Base-by-base conservation (phyloP, 192 early-diverging fungal genomes). In the Backusella psychrophila region DNA sequence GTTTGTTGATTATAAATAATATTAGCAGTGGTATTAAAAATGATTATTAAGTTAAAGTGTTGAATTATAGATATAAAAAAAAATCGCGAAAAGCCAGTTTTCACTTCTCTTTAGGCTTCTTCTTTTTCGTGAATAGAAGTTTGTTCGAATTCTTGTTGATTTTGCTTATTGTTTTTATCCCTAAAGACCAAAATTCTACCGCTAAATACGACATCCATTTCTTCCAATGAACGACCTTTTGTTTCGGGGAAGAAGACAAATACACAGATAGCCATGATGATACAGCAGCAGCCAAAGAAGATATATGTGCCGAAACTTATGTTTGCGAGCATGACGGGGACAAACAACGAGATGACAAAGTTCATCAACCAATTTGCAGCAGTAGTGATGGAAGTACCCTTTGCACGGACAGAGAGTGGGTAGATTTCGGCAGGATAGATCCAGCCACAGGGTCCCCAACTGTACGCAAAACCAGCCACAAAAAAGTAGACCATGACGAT, bases 391-490 rank as follows among this genome's bases (percentile, higher is more conserved):
- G 92, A 92, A 66, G 91, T 90, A 66, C 91, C 95, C 85, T 97
- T 97, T 72, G 94, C 86, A 66, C 96, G 93, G 59, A 95, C 85
- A 26, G 90, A 89, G 63, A 96, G 90, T 53, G 96, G 95, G 82
- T 91, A 96, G 75, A 98, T 96, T 82, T 98, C 96, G 21, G 93
- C 88, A 35, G 94, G 91, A 80, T 96, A 95, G 77, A 95, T 90
- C 96, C 95, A 98, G 17, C 90, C 91, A 46, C 94, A 89, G 14
- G 96, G 96, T 19, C 96, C 96, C 96, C 96, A 97, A 19, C 94
- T 92, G 78, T 86, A 88, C 53, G 94, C 95, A 74, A 97, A 97
- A 41, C 75, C 72, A 66, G 73, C 77, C 41, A 91, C 70, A 72
- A 91, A 93, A 41, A 91, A 77, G 52, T 87, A 89, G 34, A 86